These are phyloP conservation scores for Colletotrichum sp. DNA, from an alignment of 2,329 filamentous ascomycete species.

Conservation along the genomic window DNA sequence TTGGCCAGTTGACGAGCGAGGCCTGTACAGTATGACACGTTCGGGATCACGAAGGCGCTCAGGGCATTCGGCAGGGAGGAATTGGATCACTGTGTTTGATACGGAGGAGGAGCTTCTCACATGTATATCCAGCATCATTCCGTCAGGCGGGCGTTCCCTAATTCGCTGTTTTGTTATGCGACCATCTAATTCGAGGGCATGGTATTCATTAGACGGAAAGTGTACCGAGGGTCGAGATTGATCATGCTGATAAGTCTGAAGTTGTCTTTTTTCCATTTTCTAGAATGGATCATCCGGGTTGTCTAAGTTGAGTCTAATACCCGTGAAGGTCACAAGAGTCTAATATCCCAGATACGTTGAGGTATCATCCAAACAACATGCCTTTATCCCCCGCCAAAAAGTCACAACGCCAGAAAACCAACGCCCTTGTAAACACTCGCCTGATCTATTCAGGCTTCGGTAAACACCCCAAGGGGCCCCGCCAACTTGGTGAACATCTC, in stretches of 20 bases:
- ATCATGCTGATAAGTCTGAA: background rate
- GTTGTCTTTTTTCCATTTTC: background rate
- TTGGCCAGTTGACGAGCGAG: background rate
- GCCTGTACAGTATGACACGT: conserved; percentile 17
- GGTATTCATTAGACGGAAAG: background rate
- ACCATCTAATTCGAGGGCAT: conserved; percentile 3
- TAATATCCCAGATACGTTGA: conserved; percentile 28
- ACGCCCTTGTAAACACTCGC: background rate
- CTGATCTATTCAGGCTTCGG: conserved; percentile 23
- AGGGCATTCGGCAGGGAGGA: background rate
- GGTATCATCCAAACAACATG: conserved; percentile 20
- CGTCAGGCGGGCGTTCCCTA: conserved; percentile 14
- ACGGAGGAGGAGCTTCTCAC: background rate
- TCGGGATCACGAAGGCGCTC: conserved; percentile 8
- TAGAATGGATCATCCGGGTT: conserved; percentile 7
- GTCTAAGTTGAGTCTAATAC: conserved; percentile 26
- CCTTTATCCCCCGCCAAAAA: background rate
- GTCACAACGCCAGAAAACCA: background rate
- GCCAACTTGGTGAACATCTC: conserved; percentile 85
- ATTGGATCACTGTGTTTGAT: background rate
- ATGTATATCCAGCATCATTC: conserved; percentile 21
- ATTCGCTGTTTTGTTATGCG: background rate
- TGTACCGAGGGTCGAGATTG: background rate
- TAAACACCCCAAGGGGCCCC: conserved; percentile 59
- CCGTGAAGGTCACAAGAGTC: conserved; percentile 22